phyloP scores from a whole-genome alignment of 768 basidiomycete species.

The Kwoniella mangroviensis region DNA sequence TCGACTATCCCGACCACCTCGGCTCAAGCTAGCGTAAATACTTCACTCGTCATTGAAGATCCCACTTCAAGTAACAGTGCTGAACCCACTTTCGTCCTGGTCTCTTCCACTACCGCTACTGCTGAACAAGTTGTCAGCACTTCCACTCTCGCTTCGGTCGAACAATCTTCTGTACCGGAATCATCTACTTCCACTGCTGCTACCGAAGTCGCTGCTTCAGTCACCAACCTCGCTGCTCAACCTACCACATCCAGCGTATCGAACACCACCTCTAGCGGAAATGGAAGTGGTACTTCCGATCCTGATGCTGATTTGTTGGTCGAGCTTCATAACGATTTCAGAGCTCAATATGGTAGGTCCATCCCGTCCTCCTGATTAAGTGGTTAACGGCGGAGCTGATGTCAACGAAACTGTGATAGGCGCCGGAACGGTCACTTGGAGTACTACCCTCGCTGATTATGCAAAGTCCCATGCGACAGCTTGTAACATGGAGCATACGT shows the following conservation, averaged over 20 bases:
- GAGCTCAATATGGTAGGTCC: constrained; percentile 42
- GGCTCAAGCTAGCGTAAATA: neutral
- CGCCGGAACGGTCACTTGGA: constrained; percentile 70
- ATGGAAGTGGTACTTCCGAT: neutral
- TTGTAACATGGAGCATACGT: constrained; percentile 69
- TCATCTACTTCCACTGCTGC: constrained; percentile 6
- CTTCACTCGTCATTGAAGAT: neutral
- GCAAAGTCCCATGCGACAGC: constrained; percentile 73
- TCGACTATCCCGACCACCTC: neutral
- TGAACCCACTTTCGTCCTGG: neutral
- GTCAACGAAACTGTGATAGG: constrained; percentile 37
- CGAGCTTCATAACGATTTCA: constrained; percentile 43
- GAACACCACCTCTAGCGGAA: neutral
- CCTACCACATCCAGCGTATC: neutral
- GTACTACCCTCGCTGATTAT: constrained; percentile 64
- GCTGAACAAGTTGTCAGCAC: neutral
- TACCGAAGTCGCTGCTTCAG: neutral
- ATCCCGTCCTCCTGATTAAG: neutral
- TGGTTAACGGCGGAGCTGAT: neutral
- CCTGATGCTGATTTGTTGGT: constrained; percentile 27
- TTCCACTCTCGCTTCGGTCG: neutral
- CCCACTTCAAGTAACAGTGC: neutral
- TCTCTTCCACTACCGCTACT: neutral
- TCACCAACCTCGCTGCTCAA: neutral
- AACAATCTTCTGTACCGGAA: neutral